Base-by-base conservation (phyloP, 768 basidiomycete species). In the Brasilioporus rufonigricans region DNA sequence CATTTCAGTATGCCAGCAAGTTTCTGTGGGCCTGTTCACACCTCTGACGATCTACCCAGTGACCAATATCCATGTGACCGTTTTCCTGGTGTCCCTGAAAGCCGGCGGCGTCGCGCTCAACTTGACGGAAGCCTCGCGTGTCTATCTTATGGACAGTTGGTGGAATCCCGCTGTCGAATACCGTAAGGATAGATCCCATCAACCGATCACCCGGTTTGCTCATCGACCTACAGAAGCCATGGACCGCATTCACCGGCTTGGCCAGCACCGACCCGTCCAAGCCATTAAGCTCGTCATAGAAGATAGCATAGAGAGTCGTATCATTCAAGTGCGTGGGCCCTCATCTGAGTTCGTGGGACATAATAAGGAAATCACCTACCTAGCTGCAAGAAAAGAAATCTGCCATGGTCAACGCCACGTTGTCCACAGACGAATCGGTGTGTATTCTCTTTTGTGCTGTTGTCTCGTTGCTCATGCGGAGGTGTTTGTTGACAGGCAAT, bases 131-230 rank as follows among this genome's bases (percentile, higher is more conserved):
- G 94, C 94, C 0, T 93, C 91, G 32, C 89, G 91, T 26, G 93
- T 97, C 19, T 96, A 93, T 71, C 81, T 97, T 64, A 96, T 98
- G 93, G 96, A 96, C 68, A 91, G 89, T 60, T 96, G 93, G 93
- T 96, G 95, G 95, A 98, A 98, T 67, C 95, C 95, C 8, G 93
- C 93, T n/a, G 86, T 91, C 50, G 90, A 91, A 74, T 92, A 80
- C 64, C 89, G 89, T 91, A 69, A 74, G n/a, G 78, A 21, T 16
- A 39, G 29, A 18, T 26, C 12, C 39, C 19, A 31, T 18, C 35
- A 44, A 39, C 27, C 39, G 24, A 32, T 39, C 39, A 11, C 12
- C 23, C 8, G 6, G 40, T 41, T 35, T 62, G 16, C 48, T 56
- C 32, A 56, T 44, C 12, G 5, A 35, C 29, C 26, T 56, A 59